These are phyloP conservation scores for Telfairia occidentalis DNA, from an alignment of 331 rosid genomes.

Conservation along the genomic window DNA sequence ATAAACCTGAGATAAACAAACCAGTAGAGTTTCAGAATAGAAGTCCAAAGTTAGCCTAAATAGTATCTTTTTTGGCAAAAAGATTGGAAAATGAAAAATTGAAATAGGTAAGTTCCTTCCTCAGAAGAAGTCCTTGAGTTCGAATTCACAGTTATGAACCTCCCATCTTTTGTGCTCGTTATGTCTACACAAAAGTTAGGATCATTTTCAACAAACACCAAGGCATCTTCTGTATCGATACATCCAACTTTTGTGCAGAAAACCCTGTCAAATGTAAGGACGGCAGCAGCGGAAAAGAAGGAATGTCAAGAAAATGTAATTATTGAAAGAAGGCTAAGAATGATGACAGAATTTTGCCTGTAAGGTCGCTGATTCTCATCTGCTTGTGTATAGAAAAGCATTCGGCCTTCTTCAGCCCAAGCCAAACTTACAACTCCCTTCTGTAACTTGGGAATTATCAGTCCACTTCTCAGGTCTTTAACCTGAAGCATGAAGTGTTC, in stretches of 20 bases:
- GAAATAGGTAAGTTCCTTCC: conserved; percentile 58
- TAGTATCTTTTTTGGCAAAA: background rate
- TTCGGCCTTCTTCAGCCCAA: conserved; percentile 64
- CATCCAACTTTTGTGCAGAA: conserved; percentile 49
- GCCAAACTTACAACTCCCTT: conserved; percentile 71
- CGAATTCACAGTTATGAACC: conserved; percentile 88
- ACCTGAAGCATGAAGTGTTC: conserved; percentile 67
- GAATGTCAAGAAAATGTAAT: background rate
- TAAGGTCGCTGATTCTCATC: conserved; percentile 89
- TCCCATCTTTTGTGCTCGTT: conserved; percentile 90
- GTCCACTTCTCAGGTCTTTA: conserved; percentile 68
- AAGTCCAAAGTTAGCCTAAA: conserved; percentile 5
- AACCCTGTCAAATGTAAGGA: conserved; percentile 41
- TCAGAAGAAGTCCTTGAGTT: conserved; percentile 98
- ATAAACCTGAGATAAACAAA: conserved; percentile 58
- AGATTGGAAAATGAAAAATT: conserved; percentile 11
- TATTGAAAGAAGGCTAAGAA: background rate
- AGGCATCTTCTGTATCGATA: conserved; percentile 27
- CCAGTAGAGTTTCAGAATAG: conserved; percentile 21
- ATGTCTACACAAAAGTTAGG: conserved; percentile 83
- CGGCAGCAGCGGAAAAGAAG: background rate
- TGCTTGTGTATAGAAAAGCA: conserved; percentile 58
- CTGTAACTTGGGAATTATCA: conserved; percentile 31
- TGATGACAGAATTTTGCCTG: conserved; percentile 38
- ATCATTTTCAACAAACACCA: conserved; percentile 57